Conservation (phyloP, 2,329 filamentous ascomycete species). For the Fusarium bactridioides region DNA sequence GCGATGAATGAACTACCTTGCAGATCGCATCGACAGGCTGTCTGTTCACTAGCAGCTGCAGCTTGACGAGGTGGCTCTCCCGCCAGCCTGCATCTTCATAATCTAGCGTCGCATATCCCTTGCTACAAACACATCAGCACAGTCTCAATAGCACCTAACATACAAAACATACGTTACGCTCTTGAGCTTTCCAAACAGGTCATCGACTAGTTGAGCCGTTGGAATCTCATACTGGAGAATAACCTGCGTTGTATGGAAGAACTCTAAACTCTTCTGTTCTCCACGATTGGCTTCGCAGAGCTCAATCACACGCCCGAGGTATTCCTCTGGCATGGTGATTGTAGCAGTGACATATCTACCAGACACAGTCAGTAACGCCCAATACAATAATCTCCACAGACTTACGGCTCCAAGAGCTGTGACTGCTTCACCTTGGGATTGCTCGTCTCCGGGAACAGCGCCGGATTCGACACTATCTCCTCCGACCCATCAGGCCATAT, state of each 20-base stretch:
- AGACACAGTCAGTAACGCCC: neutral
- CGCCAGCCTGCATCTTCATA: slow-evolving; percentile 96
- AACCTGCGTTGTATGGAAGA: slow-evolving; percentile 91
- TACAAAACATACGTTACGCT: slow-evolving; percentile 68
- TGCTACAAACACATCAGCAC: slow-evolving; percentile 50
- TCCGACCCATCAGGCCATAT: slow-evolving; percentile 80
- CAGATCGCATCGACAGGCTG: slow-evolving; percentile 91
- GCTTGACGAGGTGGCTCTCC: slow-evolving; percentile 80
- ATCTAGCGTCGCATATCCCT: slow-evolving; percentile 94
- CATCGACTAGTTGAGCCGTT: slow-evolving; percentile 88
- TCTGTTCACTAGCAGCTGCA: slow-evolving; percentile 94
- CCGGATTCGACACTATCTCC: slow-evolving; percentile 82
- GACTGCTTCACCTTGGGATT: slow-evolving; percentile 55
- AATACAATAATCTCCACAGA: accelerated
- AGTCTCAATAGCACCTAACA: neutral
- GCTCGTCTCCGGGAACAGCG: slow-evolving; percentile 80
- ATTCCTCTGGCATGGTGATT: slow-evolving; percentile 91
- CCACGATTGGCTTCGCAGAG: slow-evolving; percentile 91
- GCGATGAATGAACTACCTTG: slow-evolving; percentile 84
- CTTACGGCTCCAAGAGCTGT: slow-evolving; percentile 59
- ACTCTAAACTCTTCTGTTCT: slow-evolving; percentile 85
- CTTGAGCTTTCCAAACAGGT: slow-evolving; percentile 97
- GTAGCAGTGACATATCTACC: slow-evolving; percentile 76
- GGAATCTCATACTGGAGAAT: slow-evolving; percentile 94
- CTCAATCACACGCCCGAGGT: slow-evolving; percentile 93